phyloP scores from a whole-genome alignment of 352 stramenopile species.

The Bremia lactucae region DNA sequence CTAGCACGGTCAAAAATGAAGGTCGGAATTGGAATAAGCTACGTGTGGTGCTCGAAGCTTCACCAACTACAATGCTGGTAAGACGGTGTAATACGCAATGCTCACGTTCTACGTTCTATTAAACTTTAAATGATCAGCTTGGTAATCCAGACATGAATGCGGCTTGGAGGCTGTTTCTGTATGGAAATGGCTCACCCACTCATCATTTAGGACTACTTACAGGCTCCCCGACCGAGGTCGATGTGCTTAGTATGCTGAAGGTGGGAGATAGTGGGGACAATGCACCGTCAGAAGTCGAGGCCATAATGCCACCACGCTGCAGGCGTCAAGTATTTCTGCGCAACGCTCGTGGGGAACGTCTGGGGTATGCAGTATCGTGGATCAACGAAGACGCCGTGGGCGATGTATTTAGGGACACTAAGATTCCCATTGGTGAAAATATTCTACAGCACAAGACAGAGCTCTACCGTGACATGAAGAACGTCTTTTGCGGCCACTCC shows the following conservation, averaged over 20 bases:
- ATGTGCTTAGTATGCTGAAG: conserved; percentile 56
- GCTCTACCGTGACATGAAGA: conserved; percentile 81
- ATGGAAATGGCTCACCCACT: conserved; percentile 75
- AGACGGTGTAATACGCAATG: too few relatives aligned
- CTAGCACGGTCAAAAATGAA: too few relatives aligned
- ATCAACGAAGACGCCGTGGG: conserved; percentile 51
- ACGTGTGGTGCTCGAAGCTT: too few relatives aligned
- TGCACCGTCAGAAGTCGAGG: conserved; percentile 34
- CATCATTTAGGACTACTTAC: conserved; percentile 72
- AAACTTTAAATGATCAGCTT: conserved; percentile 30
- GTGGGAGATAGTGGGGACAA: conserved; percentile 34
- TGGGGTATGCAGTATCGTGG: conserved; percentile 79
- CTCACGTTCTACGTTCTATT: too few relatives aligned
- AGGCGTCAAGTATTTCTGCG: conserved; percentile 72
- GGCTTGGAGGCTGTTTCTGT: conserved; percentile 74
- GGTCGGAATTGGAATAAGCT: too few relatives aligned
- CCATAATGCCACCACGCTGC: conserved; percentile 46
- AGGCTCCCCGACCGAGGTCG: conserved; percentile 58
- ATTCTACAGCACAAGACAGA: conserved; percentile 76
- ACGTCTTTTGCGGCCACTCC: conserved; percentile 58
- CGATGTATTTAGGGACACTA: conserved; percentile 71
- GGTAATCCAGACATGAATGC: conserved; percentile 48
- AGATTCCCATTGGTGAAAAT: conserved; percentile 75
- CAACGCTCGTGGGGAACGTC: conserved; percentile 53
- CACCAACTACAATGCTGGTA: conserved; percentile 41